These are phyloP conservation scores for Albatrellus ellisii DNA, from an alignment of 768 basidiomycete species.

Conservation along the genomic window DNA sequence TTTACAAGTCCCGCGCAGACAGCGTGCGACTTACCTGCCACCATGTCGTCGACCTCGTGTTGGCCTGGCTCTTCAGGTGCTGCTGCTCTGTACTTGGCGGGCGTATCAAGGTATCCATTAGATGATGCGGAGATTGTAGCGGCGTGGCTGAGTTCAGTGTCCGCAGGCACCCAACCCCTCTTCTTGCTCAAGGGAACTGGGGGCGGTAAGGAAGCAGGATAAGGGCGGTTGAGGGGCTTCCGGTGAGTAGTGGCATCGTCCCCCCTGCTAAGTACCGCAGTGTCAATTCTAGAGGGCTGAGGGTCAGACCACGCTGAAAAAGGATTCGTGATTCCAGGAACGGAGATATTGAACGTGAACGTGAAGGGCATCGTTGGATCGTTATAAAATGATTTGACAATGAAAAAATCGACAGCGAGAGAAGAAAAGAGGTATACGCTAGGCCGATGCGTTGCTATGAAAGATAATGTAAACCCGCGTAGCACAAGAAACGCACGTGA, in stretches of 20 bases:
- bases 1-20: neutral
- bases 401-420: too few relatives aligned
- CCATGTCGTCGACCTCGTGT: conserved; percentile 32
- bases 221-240: conserved; percentile 15
- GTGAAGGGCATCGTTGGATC: conserved; percentile 58
- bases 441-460: too few relatives aligned
- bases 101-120: conserved; percentile 57
- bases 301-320: conserved; percentile 25
- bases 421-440: neutral
- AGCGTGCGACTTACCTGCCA: conserved; percentile 27
- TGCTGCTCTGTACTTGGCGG: conserved; percentile 40
- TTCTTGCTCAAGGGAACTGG: conserved; percentile 36
- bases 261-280: too few relatives aligned
- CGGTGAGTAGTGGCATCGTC: conserved; percentile 7
- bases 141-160: conserved; percentile 40
- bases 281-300: conserved; percentile 11
- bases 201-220: conserved; percentile 26
- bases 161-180: conserved; percentile 62
- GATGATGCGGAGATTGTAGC: conserved; percentile 39
- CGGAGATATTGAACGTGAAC: conserved; percentile 57
- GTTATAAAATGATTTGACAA: too few relatives aligned
- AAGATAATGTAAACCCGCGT: too few relatives aligned
- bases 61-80: conserved; percentile 17
- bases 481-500: too few relatives aligned
- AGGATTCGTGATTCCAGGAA: conserved; percentile 56